Evolutionary conservation across 2,329 filamentous ascomycete genomes (phyloP), one percentile per base, ranked within the genome.

Genomic region (Colletotrichum cuscutae): DNA sequence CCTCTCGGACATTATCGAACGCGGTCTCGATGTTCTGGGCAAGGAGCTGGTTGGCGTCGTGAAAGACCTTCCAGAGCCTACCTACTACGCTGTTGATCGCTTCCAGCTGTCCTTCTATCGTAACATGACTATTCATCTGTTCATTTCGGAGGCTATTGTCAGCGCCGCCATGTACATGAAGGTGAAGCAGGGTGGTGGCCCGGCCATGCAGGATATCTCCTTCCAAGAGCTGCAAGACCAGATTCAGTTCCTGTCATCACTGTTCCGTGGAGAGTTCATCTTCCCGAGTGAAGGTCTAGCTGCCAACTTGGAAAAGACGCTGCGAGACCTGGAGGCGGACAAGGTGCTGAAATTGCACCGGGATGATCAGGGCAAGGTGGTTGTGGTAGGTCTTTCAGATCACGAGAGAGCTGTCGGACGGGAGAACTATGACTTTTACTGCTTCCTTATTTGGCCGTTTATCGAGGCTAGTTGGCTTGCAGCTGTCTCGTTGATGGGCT

Each of bases 61-160:
- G 0, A 89, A 92, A 49, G 94, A 92, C 0, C 84, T 99, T 5
- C 93, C 94, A 0, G 97, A 99, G 80, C 94, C 94, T 22, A 98
- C 97, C 0, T 98, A 94, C 82, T 98, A 94, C 78, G 97, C 97
- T 5, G 95, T 98, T 52, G 97, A 99, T 81, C 90, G 95, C 65
- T 99, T 99, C 85, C 97, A 99, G 80, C 89, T 99, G 11, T 98
- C 95, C 0, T 99, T 99, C 82, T 99, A 99, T 84, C 92, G 97
- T 65, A 99, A 99, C 82, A 98, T 98, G 97, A 98, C 96, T 0
- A 99, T 99, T 74, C 97, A 99, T 80, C 89, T 99, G 5, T 99
- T 99, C 82, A 97, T 99, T 70, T 93, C 95, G 2, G 95, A 98
- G 80, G 94, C 96, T 0, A 87, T 99, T 5, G 94, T 98, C 26